Percentiles rank a stretch among this genome's conserved stretches.
phyloP scores from a whole-genome alignment of 2,329 filamentous ascomycete species.

The Trematosphaeria pertusa region DNA sequence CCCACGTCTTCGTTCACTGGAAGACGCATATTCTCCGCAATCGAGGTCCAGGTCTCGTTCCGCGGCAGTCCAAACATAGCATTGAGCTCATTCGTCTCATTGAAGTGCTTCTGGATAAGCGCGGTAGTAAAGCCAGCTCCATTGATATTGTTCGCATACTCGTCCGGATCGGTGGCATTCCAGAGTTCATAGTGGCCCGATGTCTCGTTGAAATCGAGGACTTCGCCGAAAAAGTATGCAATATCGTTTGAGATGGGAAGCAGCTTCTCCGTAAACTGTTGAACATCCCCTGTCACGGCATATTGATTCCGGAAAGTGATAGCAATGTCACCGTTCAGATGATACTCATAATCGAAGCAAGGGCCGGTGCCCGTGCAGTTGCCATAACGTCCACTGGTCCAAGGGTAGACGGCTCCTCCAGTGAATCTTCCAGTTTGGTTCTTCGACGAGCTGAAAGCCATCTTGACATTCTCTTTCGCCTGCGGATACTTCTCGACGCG shows the following conservation, averaged over 20 bases:
- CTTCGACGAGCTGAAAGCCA: slow-evolving; percentile 64
- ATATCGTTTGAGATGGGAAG: slow-evolving; percentile 70
- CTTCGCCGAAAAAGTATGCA: slow-evolving; percentile 66
- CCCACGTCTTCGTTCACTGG: slow-evolving; percentile 61
- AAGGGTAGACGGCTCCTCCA: slow-evolving; percentile 69
- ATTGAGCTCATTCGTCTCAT: slow-evolving; percentile 65
- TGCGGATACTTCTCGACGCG: slow-evolving; percentile 65
- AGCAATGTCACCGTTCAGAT: slow-evolving; percentile 73
- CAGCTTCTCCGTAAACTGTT: slow-evolving; percentile 61
- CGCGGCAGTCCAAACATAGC: slow-evolving; percentile 59
- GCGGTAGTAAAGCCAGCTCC: slow-evolving; percentile 75
- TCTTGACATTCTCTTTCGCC: slow-evolving; percentile 66
- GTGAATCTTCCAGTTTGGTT: slow-evolving; percentile 65
- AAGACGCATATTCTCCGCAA: slow-evolving; percentile 63
- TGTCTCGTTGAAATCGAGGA: slow-evolving; percentile 65
- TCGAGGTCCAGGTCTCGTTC: slow-evolving; percentile 66
- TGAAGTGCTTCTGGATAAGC: slow-evolving; percentile 63
- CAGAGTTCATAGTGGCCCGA: slow-evolving; percentile 36
- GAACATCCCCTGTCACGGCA: slow-evolving; percentile 64
- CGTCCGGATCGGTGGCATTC: slow-evolving; percentile 75
- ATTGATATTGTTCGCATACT: slow-evolving; percentile 72
- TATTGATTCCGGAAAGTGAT: slow-evolving; percentile 68
- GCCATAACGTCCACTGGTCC: slow-evolving; percentile 71
- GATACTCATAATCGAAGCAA: slow-evolving; percentile 76
- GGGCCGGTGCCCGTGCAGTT: slow-evolving; percentile 69